Evolutionary conservation across 805 yeast species (phyloP).

Genomic region (Cyberlindnera petersonii): DNA sequence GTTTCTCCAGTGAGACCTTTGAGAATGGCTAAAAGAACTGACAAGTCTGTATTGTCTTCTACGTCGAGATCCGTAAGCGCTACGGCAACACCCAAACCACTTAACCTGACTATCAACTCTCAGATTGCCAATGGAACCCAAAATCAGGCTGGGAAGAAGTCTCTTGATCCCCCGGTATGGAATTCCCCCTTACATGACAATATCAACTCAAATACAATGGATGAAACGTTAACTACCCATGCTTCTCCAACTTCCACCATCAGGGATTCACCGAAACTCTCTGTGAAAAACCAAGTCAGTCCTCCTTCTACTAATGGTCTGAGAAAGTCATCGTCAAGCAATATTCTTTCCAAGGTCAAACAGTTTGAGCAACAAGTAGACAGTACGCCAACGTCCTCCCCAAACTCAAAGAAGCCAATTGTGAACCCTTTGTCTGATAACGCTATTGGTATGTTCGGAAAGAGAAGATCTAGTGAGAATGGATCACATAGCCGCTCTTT

Average conservation of each 20-base stretch:
- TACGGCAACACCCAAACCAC: conserved; percentile 17
- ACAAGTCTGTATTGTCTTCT: conserved; percentile 8
- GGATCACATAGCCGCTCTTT: not conserved
- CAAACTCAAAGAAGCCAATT: conserved; percentile 15
- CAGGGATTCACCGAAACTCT: conserved; percentile 17
- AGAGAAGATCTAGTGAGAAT: conserved; percentile 17
- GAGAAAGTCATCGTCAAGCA: conserved; percentile 28
- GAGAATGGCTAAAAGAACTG: conserved; percentile 57
- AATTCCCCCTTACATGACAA: conserved; percentile 4
- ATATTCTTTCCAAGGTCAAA: conserved; percentile 30
- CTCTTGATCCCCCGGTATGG: not conserved
- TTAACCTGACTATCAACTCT: conserved; percentile 21
- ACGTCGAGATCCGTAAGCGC: conserved; percentile 16
- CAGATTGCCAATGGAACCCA: conserved; percentile 14
- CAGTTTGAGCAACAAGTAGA: conserved; percentile 29
- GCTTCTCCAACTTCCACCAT: conserved; percentile 11
- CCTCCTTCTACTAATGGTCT: conserved; percentile 12
- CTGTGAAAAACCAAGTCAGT: conserved; percentile 1
- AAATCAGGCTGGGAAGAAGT: conserved; percentile 6
- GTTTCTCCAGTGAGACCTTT: conserved; percentile 61
- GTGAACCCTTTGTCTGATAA: conserved; percentile 23
- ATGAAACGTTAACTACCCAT: conserved; percentile 1
- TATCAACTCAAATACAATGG: not conserved
- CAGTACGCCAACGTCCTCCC: conserved; percentile 8
- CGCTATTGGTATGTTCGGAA: conserved; percentile 21